phyloP scores from a whole-genome alignment of 2,329 filamentous ascomycete species.

The Claviceps sp. region DNA sequence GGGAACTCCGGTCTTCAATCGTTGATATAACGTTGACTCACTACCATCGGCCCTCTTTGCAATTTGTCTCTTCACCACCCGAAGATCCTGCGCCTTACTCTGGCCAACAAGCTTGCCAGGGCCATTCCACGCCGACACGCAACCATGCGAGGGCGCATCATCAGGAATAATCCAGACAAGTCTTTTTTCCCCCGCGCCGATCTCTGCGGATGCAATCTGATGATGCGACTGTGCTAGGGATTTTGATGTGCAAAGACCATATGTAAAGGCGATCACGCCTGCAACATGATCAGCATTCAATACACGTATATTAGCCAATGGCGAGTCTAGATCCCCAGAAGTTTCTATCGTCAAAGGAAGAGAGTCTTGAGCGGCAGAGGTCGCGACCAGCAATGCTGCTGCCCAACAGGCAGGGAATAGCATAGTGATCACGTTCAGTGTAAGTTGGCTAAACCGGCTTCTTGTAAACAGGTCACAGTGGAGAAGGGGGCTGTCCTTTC shows the following conservation, averaged over 20 bases:
- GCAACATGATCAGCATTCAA: neutral
- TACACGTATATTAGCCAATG: neutral
- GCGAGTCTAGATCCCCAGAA: neutral
- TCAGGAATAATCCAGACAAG: slow-evolving; percentile 5
- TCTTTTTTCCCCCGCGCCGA: neutral
- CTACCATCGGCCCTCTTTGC: slow-evolving; percentile 5
- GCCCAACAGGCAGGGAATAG: neutral
- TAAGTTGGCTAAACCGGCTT: too few species aligned
- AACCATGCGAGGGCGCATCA: slow-evolving; percentile 18
- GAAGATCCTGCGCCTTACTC: slow-evolving; percentile 19
- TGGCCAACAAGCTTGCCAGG: slow-evolving; percentile 19
- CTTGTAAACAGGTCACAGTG: too few species aligned
- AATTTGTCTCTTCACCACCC: neutral
- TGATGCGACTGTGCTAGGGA: neutral
- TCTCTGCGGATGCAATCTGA: slow-evolving; percentile 16
- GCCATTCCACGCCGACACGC: slow-evolving; percentile 26
- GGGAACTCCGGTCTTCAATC: too few species aligned
- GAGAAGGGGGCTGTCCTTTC: neutral
- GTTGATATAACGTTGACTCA: neutral
- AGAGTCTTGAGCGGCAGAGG: neutral
- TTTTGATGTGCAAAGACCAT: neutral
- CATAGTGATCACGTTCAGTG: neutral
- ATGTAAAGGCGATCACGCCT: neutral
- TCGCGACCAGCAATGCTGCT: neutral
- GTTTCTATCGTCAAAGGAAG: neutral